Evolutionary conservation across 2,329 filamentous ascomycete species (phyloP).

Genomic region (Penicillium sp.): DNA sequence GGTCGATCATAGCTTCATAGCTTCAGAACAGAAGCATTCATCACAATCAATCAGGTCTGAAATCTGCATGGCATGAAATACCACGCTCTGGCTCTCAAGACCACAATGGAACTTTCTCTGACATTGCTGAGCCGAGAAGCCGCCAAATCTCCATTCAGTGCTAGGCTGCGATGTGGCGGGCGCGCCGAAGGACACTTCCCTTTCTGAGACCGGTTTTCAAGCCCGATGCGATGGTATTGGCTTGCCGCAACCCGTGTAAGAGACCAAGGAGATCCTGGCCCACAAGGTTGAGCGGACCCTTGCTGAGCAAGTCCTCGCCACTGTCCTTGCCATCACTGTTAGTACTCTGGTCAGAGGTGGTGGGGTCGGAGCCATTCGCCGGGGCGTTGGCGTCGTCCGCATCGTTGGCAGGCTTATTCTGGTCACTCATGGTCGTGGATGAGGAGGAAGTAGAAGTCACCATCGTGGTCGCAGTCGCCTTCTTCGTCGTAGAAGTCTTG

Average conservation of each 20-base stretch:
- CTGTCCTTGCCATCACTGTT: background rate
- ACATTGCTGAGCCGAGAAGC: too few relatives aligned
- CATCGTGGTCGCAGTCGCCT: background rate
- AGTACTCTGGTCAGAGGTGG: background rate
- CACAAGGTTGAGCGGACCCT: constrained; percentile 2
- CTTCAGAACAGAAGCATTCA: constrained; percentile 1
- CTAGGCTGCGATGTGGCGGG: constrained; percentile 3
- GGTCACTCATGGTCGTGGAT: too few relatives aligned
- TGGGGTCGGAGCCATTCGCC: background rate
- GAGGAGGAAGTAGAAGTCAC: too few relatives aligned
- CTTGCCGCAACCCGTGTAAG: constrained; percentile 10
- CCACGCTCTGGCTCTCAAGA: too few relatives aligned
- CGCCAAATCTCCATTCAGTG: too few relatives aligned
- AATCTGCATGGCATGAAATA: background rate
- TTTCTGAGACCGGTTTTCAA: constrained; percentile 7
- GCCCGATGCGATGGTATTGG: constrained; percentile 4
- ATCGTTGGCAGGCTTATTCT: background rate
- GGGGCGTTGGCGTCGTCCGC: background rate
- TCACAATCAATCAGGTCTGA: background rate
- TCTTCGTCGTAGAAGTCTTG: background rate
- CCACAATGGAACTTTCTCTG: too few relatives aligned
- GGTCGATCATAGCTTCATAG: background rate
- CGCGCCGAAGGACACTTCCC: constrained; percentile 9
- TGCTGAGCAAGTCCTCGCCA: background rate
- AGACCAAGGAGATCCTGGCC: constrained; percentile 12